Percentiles rank a stretch among this genome's conserved stretches.
phyloP scores from a whole-genome alignment of 2,329 filamentous ascomycete genomes.

The Westerdykella aurantiaca region DNA sequence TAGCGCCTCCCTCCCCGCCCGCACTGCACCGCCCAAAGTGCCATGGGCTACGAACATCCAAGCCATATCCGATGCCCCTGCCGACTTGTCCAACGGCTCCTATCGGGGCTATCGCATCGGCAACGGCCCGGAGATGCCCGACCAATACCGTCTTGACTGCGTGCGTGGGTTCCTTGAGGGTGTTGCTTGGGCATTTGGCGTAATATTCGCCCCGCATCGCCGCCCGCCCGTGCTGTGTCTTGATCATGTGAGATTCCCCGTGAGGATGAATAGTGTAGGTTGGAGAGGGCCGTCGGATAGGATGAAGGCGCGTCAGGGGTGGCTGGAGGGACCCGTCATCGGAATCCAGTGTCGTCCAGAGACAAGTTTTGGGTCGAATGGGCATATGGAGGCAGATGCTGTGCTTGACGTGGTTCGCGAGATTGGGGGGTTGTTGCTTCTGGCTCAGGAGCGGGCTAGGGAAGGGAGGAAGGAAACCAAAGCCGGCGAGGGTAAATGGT shows the following conservation, averaged over 20 bases:
- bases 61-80: constrained; percentile 14
- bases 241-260: constrained; percentile 49
- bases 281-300: constrained; percentile 51
- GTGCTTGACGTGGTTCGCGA: constrained; percentile 53
- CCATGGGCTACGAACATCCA: constrained; percentile 20
- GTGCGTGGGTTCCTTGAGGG: constrained; percentile 54
- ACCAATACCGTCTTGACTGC: constrained; percentile 51
- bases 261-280: constrained; percentile 51
- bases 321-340: constrained; percentile 54
- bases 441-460: constrained; percentile 56
- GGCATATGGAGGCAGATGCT: constrained; percentile 25
- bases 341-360: constrained; percentile 52
- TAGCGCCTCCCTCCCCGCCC: constrained; percentile 23
- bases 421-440: constrained; percentile 50
- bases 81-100: constrained; percentile 28
- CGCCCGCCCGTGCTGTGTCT: constrained; percentile 45
- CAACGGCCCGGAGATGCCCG: constrained; percentile 54
- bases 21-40: constrained; percentile 23
- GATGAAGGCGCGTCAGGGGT: constrained; percentile 47
- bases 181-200: constrained; percentile 53
- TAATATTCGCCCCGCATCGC: constrained; percentile 46
- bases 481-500: constrained; percentile 56
- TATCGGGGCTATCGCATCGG: constrained; percentile 57
- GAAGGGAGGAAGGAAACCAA: constrained; percentile 47
- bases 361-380: constrained; percentile 45